Base-by-base conservation (phyloP, 345 rosid genomes). In the Psidium friedrichsthalianum region DNA sequence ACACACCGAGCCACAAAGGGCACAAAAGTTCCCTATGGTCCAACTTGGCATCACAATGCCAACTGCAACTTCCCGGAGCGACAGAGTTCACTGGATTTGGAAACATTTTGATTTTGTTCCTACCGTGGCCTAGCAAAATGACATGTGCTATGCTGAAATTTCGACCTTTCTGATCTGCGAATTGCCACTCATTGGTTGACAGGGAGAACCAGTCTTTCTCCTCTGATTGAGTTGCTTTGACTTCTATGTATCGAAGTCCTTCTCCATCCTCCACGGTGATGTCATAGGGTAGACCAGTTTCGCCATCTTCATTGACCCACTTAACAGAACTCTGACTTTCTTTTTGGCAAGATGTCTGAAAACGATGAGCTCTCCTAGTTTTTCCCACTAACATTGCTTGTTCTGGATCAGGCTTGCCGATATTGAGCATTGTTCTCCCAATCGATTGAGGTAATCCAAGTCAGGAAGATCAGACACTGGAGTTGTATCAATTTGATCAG, bases 281-380 rank as follows among this genome's bases (percentile, higher is more conserved):
- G 89, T 97, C 98, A 56, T 93, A 97, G 51, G 98, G 99, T 86
- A 91, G 87, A 57, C 98, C 98, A 5, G 95, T 93, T 91, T 97
- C 99, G 8, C 84, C 86, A 74, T 87, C 92, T 86, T 93, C 93
- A 74, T 97, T 97, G 59, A 95, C 95, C 99, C 98, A 97, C 83
- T 87, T 92, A 85, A 95, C 96, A 25, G 83, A 86, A 51, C 58
- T 87, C 52, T 82, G 84, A 32, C 94, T 91, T 6, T 85, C 86
- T 82, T 86, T 89, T 84, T 83, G 8, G 85, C 61, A 32, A 95
- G 93, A 90, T 93, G 91, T 59, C 87, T 90, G 87, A 92, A 97
- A 74, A 96, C 99, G 36, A 92, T 86, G 15, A 80, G 90, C 89
- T 97, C n/a, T 1, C 99, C 99, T 40, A 85, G 88, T 90, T 90